phyloP scores from a whole-genome alignment of 2,329 filamentous ascomycete species.

The Penicillium sumatraense region DNA sequence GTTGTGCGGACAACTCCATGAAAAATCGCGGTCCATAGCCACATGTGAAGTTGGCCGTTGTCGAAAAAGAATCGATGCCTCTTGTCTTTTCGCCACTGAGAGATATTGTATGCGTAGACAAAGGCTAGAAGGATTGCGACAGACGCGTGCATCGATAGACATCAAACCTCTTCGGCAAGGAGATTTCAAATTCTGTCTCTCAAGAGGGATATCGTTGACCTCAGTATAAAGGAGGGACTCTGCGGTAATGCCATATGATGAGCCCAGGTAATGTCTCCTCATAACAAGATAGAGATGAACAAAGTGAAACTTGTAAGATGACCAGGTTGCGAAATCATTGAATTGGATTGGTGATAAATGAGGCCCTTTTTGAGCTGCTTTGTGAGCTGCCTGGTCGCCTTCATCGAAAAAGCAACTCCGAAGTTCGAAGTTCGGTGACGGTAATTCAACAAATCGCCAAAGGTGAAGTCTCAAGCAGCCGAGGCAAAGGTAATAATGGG shows the following conservation, averaged over 20 bases:
- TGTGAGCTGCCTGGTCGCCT: too few species aligned
- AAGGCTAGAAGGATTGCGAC: not conserved
- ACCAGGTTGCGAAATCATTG: not conserved
- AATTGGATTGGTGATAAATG: not conserved
- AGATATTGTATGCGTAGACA: not conserved
- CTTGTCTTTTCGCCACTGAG: not conserved
- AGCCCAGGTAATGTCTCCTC: constrained; percentile 12
- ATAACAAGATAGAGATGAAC: constrained; percentile 18
- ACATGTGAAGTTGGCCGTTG: too few species aligned
- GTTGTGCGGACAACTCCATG: too few species aligned
- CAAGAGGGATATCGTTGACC: not conserved
- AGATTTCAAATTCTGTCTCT: not conserved
- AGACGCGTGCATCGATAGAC: not conserved
- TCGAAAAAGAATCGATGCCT: not conserved
- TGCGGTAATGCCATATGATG: constrained; percentile 11
- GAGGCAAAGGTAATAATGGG: constrained; percentile 18
- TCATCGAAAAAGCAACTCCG: not conserved
- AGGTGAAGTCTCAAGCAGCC: constrained; percentile 14
- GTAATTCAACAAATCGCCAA: constrained; percentile 9
- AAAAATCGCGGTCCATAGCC: not conserved
- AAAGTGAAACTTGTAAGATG: constrained; percentile 6
- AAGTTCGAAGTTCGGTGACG: not conserved
- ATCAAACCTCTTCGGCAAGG: not conserved
- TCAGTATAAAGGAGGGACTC: constrained; percentile 8
- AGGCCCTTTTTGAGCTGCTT: too few species aligned